Evolutionary conservation across 1,284 basidiomycete species (phyloP).

Genomic region (Trichosporon sp.): DNA sequence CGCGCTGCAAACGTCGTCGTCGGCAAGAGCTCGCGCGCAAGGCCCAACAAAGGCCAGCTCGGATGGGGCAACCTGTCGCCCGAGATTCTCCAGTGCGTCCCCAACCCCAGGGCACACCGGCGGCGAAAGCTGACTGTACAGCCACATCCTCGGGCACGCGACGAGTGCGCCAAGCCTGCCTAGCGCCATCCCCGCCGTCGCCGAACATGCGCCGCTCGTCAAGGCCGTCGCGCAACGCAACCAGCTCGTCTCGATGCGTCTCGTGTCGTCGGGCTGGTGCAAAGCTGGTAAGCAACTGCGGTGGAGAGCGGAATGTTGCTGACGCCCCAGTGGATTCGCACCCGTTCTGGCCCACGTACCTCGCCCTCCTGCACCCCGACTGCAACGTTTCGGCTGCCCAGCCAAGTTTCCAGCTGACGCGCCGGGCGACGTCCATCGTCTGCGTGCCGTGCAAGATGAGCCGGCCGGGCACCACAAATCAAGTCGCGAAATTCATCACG

Average conservation of each 20-base stretch:
- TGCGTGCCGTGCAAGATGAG: conserved; percentile 16
- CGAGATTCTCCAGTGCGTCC: conserved; percentile 13
- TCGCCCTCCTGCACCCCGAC: conserved; percentile 8
- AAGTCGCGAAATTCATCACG: conserved; percentile 9
- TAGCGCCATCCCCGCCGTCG: conserved; percentile 5
- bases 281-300: conserved; percentile 22
- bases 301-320: background rate
- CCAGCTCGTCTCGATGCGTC: conserved; percentile 19
- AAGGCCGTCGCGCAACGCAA: conserved; percentile 8
- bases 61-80: conserved; percentile 20
- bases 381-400: background rate
- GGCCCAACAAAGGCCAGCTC: conserved; percentile 21
- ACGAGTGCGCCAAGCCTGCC: background rate
- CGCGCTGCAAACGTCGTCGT: conserved; percentile 14
- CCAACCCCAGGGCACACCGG: background rate
- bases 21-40: conserved; percentile 21
- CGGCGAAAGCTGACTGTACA: background rate
- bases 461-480: background rate
- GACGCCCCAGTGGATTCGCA: conserved; percentile 28
- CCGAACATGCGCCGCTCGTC: background rate
- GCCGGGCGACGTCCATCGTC: background rate
- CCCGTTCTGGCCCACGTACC: conserved; percentile 29
- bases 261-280: conserved; percentile 26
- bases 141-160: conserved; percentile 1
- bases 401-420: conserved; percentile 6